Evolutionary conservation across 371 early-diverging fungal genomes (phyloP), one percentile per base, ranked within the genome.

Genomic region (Rhizopus microsporus): DNA sequence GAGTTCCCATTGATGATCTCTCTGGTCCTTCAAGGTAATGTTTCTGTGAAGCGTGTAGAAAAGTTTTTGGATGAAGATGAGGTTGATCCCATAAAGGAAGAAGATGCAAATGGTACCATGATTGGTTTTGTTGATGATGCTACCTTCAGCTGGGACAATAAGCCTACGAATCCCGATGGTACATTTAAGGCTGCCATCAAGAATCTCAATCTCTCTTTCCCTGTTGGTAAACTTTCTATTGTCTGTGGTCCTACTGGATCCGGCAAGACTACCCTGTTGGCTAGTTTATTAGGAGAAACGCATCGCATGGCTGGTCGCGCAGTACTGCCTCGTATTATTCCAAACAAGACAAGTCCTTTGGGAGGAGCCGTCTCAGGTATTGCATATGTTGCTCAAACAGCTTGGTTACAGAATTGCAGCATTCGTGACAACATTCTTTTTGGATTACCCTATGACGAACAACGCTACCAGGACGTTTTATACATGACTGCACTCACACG

Each of bases 351-450:
- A 0, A 45, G 35, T 38, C 29, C 50, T 9, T 16, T 70, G 9
- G 77, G 75, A 17, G 75, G 77, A 16, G 70, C 72, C 23, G 71
- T 73, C 16, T 67, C 68, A 12, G 85, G 85, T 35, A 74, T 91
- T n/a, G 91, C 88, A 6, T 92, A 90, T 68, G 89, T 89, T n/a
- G 80, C 91, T 7, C 92, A 92, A 57, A 83, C 88, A 15, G 90
- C 93, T 0, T 93, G 94, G 94, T 80, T 94, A 33, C 86, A 88
- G 58, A 90, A 93, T 63, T 85, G 79, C 46, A 86, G 91, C 9
- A 80, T 94, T 33, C 79, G 88, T 49, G 89, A 93, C 54, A 94
- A 93, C 61, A 90, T 94, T 53, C 60, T 91, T 49, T 93, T 94
- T 69, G 93, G 93, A 13, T 60, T 79, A 12, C 77, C 75, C 3